A percentile compares a stretch with the other conserved stretches of the same genome.
These are phyloP conservation scores for Fraxinus americana DNA, from an alignment of 257 asterid genomes.

Conservation along the genomic window DNA sequence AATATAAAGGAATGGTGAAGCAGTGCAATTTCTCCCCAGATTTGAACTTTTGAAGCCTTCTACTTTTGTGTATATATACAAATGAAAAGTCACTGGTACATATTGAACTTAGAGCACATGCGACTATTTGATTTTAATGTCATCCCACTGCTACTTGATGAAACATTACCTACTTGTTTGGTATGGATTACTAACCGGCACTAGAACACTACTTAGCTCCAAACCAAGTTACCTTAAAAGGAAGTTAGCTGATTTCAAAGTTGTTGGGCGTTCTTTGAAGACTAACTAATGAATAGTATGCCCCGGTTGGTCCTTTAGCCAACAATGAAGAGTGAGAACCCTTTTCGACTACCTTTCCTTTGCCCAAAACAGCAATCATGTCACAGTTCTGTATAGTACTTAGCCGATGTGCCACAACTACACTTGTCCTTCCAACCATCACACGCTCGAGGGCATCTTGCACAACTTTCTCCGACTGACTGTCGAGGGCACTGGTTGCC, in stretches of 20 bases:
- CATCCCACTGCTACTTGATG: background rate
- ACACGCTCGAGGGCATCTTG: slow-evolving; percentile 87
- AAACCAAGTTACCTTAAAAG: background rate
- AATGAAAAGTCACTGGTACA: background rate
- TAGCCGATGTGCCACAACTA: slow-evolving; percentile 86
- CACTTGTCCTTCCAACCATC: slow-evolving; percentile 80
- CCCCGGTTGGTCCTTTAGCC: slow-evolving; percentile 60
- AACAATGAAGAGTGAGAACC: slow-evolving; percentile 77
- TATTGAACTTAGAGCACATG: background rate
- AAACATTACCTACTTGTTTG: background rate
- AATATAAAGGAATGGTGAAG: too few relatives aligned
- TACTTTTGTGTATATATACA: too few relatives aligned
- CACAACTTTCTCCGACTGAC: slow-evolving; percentile 76
- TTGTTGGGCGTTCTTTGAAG: slow-evolving; percentile 56
- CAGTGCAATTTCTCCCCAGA: too few relatives aligned
- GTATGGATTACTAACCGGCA: background rate
- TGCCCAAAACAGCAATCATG: slow-evolving; percentile 68
- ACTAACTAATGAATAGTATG: slow-evolving; percentile 66
- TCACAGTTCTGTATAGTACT: slow-evolving; percentile 77
- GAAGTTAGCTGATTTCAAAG: slow-evolving; percentile 8
- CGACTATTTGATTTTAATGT: too few relatives aligned
- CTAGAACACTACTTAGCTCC: background rate
- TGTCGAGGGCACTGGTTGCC: slow-evolving; percentile 89
- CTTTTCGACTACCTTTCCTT: slow-evolving; percentile 71
- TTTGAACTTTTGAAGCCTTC: too few relatives aligned